These are phyloP conservation scores for Bathelium albidoporum DNA, from an alignment of 495 filamentous ascomycete species.

Conservation along the genomic window DNA sequence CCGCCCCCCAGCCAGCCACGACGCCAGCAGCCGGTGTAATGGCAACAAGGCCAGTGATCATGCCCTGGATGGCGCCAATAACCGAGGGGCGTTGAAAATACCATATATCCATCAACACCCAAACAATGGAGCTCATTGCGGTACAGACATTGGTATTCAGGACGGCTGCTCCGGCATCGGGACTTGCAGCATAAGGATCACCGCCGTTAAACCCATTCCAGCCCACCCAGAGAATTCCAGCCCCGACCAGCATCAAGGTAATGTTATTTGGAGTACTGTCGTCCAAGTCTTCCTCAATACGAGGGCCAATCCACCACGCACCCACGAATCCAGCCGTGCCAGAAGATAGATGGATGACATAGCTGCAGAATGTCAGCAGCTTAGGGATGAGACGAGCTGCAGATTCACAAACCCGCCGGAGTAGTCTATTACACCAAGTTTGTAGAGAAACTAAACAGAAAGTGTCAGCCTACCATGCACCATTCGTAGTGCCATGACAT, in stretches of 20 bases:
- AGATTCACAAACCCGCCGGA: conserved; percentile 46
- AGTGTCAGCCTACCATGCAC: neutral
- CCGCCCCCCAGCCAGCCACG: conserved; percentile 47
- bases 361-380: neutral
- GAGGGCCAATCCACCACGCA: conserved; percentile 45
- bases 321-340: conserved; percentile 47
- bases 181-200: conserved; percentile 44
- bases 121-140: conserved; percentile 42
- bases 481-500: neutral
- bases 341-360: conserved; percentile 46
- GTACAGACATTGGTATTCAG: conserved; percentile 48
- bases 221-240: conserved; percentile 48
- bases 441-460: conserved; percentile 30
- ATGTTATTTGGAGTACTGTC: conserved; percentile 44
- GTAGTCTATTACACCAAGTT: conserved; percentile 43
- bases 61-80: conserved; percentile 43
- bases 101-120: conserved; percentile 37
- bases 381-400: conserved; percentile 24
- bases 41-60: conserved; percentile 45
- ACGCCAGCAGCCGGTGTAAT: conserved; percentile 49
- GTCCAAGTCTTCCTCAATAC: conserved; percentile 39
- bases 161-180: conserved; percentile 47
- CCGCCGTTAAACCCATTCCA: conserved; percentile 53
- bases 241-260: conserved; percentile 40
- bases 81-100: conserved; percentile 43